These are phyloP conservation scores for Senna siamea DNA, from an alignment of 306 rosid genomes.

Conservation along the genomic window DNA sequence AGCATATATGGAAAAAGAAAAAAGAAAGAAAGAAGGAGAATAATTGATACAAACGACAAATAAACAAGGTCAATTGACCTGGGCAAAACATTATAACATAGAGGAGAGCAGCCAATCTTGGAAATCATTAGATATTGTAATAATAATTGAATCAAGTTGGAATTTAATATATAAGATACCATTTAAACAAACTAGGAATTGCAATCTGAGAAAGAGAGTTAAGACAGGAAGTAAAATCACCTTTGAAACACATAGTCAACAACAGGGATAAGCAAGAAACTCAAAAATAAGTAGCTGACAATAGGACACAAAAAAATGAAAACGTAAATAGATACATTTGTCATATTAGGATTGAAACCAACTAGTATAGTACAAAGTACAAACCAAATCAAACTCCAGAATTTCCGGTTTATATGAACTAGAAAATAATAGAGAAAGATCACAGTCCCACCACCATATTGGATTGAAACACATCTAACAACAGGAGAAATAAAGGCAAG, in stretches of 20 bases:
- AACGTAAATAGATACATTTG: background rate
- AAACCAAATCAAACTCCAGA: background rate
- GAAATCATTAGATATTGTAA: background rate
- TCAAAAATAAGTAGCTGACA: background rate
- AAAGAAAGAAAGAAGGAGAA: background rate
- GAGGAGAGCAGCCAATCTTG: background rate
- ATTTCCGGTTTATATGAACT: background rate
- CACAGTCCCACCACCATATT: conserved; percentile 2
- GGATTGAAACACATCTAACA: background rate
- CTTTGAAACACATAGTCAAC: background rate
- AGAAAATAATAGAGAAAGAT: background rate
- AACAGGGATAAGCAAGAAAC: background rate
- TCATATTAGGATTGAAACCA: background rate
- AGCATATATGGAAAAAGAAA: background rate
- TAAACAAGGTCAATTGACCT: background rate
- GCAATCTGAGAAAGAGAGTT: background rate
- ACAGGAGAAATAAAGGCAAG: too few species aligned
- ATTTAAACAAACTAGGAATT: conserved; percentile 1
- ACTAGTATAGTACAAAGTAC: background rate
- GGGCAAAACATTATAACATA: background rate
- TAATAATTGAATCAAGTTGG: background rate
- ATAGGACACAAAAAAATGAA: background rate
- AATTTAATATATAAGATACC: background rate
- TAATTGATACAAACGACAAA: background rate
- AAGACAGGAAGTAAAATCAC: background rate